A percentile compares a stretch with the other conserved stretches of the same genome.
phyloP scores from a whole-genome alignment of 441 rosid genomes.

The Populus hybrid region DNA sequence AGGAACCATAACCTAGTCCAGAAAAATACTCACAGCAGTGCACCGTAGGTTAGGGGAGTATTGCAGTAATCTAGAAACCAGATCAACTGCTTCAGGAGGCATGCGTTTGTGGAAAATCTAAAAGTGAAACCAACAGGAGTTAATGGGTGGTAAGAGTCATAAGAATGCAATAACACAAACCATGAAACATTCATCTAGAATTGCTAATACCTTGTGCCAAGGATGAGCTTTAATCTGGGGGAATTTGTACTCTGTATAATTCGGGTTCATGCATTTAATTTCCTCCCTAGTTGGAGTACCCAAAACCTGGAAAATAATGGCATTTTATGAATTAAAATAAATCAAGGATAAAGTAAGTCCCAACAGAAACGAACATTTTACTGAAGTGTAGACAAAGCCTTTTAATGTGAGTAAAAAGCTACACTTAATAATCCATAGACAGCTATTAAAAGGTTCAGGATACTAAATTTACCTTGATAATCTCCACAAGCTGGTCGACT shows the following conservation, averaged over 20 bases:
- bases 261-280: conserved; percentile 97
- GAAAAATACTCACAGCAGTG: conserved; percentile 62
- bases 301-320: conserved; percentile 53
- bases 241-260: conserved; percentile 87
- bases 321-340: not conserved
- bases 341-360: not conserved
- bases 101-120: conserved; percentile 92
- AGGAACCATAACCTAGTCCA: not conserved
- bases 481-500: conserved; percentile 96
- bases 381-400: not conserved
- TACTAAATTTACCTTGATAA: conserved; percentile 71
- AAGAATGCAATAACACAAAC: not conserved
- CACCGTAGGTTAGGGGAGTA: conserved; percentile 92
- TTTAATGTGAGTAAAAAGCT: not conserved
- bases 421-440: not conserved
- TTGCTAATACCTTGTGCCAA: conserved; percentile 81
- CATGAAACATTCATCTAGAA: not conserved
- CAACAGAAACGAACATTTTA: not conserved
- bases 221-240: conserved; percentile 98
- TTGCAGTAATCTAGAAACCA: conserved; percentile 92
- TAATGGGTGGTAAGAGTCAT: not conserved
- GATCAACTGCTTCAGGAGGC: conserved; percentile 96
- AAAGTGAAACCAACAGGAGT: conserved; percentile 9
- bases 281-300: conserved; percentile 99
- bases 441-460: not conserved